A percentile compares a stretch with the other conserved stretches of the same genome.
Evolutionary conservation across 208 protist species (phyloP).

Genomic region (Herpetomonas samuelpessoai): DNA sequence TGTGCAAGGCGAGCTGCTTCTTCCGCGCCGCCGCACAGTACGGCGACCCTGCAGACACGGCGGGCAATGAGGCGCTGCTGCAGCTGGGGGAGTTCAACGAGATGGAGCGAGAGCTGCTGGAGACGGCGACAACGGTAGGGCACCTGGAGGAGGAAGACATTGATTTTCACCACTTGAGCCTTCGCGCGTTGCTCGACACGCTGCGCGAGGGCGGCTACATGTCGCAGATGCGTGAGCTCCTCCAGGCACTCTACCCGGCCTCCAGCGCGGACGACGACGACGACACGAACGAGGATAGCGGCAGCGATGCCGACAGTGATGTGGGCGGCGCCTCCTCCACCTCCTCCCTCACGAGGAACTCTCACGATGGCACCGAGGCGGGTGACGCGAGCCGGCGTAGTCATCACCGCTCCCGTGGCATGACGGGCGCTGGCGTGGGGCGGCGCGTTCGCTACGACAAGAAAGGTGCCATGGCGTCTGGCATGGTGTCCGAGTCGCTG

Average conservation of each 20-base stretch:
- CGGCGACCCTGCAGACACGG: constrained; percentile 62
- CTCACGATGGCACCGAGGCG: background rate
- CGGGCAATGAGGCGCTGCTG: constrained; percentile 55
- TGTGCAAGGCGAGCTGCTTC: constrained; percentile 39
- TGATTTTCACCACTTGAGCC: constrained; percentile 50
- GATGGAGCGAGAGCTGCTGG: constrained; percentile 60
- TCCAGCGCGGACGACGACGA: background rate
- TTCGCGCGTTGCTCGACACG: constrained; percentile 71
- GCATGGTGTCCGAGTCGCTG: constrained; percentile 38
- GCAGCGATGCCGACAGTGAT: too few species aligned
- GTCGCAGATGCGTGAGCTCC: constrained; percentile 19
- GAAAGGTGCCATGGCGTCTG: constrained; percentile 19
- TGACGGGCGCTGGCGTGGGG: background rate
- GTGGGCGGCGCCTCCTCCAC: background rate
- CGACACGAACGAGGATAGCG: background rate
- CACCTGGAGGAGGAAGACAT: constrained; percentile 49
- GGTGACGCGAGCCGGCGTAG: constrained; percentile 1
- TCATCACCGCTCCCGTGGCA: too few species aligned
- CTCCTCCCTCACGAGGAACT: background rate
- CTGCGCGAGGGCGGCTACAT: constrained; percentile 64
- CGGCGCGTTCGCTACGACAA: constrained; percentile 1
- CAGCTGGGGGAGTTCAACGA: constrained; percentile 74
- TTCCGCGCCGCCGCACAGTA: constrained; percentile 42
- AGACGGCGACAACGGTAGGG: constrained; percentile 49
- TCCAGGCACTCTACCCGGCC: constrained; percentile 28